These are phyloP conservation scores for Cyberlindnera americana DNA, from an alignment of 805 yeast species.

Conservation along the genomic window DNA sequence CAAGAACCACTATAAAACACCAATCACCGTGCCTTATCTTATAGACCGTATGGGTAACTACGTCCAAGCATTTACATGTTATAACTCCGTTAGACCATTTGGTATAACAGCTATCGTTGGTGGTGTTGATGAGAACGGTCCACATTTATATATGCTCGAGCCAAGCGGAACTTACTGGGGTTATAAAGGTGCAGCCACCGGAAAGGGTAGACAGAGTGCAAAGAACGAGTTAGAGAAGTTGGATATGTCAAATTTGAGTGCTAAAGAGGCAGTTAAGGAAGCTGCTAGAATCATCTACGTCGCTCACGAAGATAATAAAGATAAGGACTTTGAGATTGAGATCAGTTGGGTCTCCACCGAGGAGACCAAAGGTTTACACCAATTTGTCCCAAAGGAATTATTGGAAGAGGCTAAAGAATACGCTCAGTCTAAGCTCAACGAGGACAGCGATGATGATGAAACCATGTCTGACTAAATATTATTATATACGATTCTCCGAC, in stretches of 20 bases:
- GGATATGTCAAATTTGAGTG: conserved; percentile 60
- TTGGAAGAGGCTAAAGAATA: conserved; percentile 77
- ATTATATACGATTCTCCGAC: not conserved
- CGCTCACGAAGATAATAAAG: conserved; percentile 97
- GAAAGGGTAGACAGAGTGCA: conserved; percentile 98
- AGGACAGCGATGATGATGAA: conserved; percentile 61
- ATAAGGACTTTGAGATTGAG: conserved; percentile 94
- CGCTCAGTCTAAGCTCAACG: conserved; percentile 81
- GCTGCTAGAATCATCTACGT: conserved; percentile 91
- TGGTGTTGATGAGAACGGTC: conserved; percentile 86
- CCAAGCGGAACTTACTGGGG: conserved; percentile 99
- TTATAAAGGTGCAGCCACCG: conserved; percentile 94
- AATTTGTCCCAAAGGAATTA: conserved; percentile 73
- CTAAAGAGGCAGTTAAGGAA: conserved; percentile 81
- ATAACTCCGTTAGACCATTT: conserved; percentile 96
- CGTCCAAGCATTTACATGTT: conserved; percentile 93
- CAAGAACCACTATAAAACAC: conserved; percentile 70
- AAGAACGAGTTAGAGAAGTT: conserved; percentile 93
- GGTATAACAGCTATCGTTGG: conserved; percentile 92
- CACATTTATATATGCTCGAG: conserved; percentile 93
- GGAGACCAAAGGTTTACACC: conserved; percentile 78
- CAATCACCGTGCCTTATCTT: conserved; percentile 76
- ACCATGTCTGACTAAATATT: conserved; percentile 31
- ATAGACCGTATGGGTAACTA: conserved; percentile 86
- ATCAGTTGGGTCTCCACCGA: conserved; percentile 79